phyloP scores from a whole-genome alignment of 1,284 basidiomycete genomes.

The Anthracocystis panici-leucophaei region DNA sequence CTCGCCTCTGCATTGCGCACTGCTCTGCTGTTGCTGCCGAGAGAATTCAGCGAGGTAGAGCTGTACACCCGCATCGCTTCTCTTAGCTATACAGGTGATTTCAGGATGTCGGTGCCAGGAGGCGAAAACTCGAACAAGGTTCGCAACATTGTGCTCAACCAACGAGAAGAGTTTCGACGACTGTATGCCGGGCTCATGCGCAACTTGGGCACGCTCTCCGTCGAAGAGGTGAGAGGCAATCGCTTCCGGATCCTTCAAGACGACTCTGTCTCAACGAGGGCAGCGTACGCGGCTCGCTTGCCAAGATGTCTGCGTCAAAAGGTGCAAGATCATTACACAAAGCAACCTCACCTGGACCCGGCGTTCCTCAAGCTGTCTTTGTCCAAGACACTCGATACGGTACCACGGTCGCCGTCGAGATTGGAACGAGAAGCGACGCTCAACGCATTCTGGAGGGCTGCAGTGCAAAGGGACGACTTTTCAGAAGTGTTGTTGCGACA shows the following conservation, averaged over 20 bases:
- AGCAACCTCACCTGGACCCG: constrained; percentile 48
- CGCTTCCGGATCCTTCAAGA: constrained; percentile 59
- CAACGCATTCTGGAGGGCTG: constrained; percentile 56
- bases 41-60: constrained; percentile 79
- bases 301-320: constrained; percentile 54
- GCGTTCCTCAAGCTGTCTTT: constrained; percentile 60
- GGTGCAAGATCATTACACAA: constrained; percentile 55
- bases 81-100: constrained; percentile 85
- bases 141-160: constrained; percentile 78
- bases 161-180: constrained; percentile 84
- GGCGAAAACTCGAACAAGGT: constrained; percentile 95
- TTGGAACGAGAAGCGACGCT: constrained; percentile 39
- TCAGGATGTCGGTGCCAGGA: constrained; percentile 87
- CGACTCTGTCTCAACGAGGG: constrained; percentile 41
- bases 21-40: constrained; percentile 76
- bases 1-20: constrained; percentile 87
- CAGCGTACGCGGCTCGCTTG: constrained; percentile 53
- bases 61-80: constrained; percentile 88
- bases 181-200: constrained; percentile 78
- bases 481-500: constrained; percentile 49
- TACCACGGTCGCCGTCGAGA: constrained; percentile 22
- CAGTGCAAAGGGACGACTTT: constrained; percentile 55
- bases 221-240: constrained; percentile 42
- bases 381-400: constrained; percentile 45
- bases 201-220: constrained; percentile 58